Evolutionary conservation across 164 flowering plant species (phyloP), one percentile per base, ranked within the genome.

Genomic region (Berberis thunbergii): DNA sequence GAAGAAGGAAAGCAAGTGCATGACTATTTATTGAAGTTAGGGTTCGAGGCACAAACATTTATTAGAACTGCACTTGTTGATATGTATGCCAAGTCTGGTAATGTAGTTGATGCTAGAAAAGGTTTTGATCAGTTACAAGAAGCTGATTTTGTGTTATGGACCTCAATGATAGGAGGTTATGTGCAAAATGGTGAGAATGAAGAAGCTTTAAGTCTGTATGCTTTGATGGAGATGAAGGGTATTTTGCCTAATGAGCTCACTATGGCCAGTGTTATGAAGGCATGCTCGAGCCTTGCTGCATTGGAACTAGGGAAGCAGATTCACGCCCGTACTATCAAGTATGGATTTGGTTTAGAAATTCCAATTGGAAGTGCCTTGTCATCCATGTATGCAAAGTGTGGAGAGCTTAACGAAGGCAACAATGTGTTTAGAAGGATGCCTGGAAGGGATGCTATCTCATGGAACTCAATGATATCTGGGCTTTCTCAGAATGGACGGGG

Each of bases 401-500:
- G 95, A 6, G 74, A 74, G 67, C 76, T 88, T 26, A 73, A 78
- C 62, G 95, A 90, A 70, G 87, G 90, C 6, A 69, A 60, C 56
- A 49, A 60, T 46, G 84, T 79, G 43, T 90, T 90, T 75, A 70
- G 76, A 65, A 77, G 86, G 75, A 84, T 82, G 81, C 76, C 79
- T 3, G 50, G 57, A 4, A 79, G 82, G 74, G 95, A 88, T 78
- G 78, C 81, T 5, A 67, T 88, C 2, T 80, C 89, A 9, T 90
- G 95, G 95, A 90, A 90, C 45, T 78, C 95, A 49, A 88, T 88
- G 92, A 88, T 90, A 70, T 88, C 92, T 6, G 97, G 87, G 48
- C 80, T 86, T 53, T 79, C 97, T 57, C 95, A 85, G 54, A 88
- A 90, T 71, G 95, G 95, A 1, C 58, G 60, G 42, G 95, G 97